Percentiles rank a stretch among this genome's conserved stretches.
Evolutionary conservation across 768 basidiomycete genomes (phyloP).

Genomic region (Hygrocybe punicea): DNA sequence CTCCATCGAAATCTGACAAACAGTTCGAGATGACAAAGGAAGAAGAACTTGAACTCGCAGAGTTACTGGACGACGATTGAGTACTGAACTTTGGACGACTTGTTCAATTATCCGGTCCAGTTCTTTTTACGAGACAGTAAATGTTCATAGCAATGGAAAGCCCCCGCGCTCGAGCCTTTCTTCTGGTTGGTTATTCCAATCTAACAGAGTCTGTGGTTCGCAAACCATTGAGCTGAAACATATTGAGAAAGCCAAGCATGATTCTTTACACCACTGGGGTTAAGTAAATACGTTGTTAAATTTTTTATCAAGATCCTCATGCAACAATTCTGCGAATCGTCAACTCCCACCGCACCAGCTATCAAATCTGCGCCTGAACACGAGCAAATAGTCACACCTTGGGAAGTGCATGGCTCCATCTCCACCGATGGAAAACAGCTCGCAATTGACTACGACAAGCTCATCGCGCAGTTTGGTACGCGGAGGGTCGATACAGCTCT

Average conservation of each 20-base stretch:
- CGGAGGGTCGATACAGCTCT: conserved; percentile 71
- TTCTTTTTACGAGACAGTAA: too few relatives aligned
- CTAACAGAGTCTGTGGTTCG: too few relatives aligned
- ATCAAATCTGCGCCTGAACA: conserved; percentile 17
- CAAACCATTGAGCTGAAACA: too few relatives aligned
- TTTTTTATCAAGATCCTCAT: too few relatives aligned
- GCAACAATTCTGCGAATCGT: background rate
- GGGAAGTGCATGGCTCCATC: conserved; percentile 94
- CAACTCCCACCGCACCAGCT: background rate
- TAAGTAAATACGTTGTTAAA: too few relatives aligned
- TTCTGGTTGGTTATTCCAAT: too few relatives aligned
- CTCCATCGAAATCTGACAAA: conserved; percentile 17
- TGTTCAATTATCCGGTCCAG: too few relatives aligned
- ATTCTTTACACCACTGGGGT: too few relatives aligned
- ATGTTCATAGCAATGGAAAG: too few relatives aligned
- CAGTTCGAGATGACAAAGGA: conserved; percentile 68
- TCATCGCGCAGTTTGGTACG: conserved; percentile 92
- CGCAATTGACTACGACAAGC: conserved; percentile 95
- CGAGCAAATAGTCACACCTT: conserved; percentile 88
- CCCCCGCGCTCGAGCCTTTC: too few relatives aligned
- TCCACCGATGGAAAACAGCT: conserved; percentile 85
- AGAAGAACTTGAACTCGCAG: conserved; percentile 85
- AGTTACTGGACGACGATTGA: conserved; percentile 48
- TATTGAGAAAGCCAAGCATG: too few relatives aligned
- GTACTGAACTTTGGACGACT: too few relatives aligned